Evolutionary conservation across 371 early-diverging fungal genomes (phyloP).

Genomic region (Sporodiniella umbellata): DNA sequence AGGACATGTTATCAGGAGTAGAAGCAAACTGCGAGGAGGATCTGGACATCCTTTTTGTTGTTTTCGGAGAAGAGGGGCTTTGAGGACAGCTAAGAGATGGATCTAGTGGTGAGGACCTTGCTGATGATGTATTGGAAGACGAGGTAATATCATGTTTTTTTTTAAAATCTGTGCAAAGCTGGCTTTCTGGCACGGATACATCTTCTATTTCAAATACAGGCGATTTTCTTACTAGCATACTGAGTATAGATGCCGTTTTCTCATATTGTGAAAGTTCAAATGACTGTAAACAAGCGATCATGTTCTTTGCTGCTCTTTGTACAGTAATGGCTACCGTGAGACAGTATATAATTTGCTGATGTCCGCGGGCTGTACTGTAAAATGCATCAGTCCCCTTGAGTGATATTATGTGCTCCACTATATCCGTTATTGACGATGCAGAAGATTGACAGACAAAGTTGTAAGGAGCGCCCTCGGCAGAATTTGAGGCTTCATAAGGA

Average conservation of each 20-base stretch:
- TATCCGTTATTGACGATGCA: conserved; percentile 25
- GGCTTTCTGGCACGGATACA: background rate
- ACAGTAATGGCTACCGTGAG: conserved; percentile 38
- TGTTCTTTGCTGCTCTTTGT: conserved; percentile 6
- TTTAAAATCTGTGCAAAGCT: conserved; percentile 8
- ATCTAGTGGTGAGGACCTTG: conserved; percentile 18
- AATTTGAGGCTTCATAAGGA: conserved; percentile 10
- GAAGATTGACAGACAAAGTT: conserved; percentile 25
- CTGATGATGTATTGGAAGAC: conserved; percentile 22
- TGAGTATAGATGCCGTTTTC: conserved; percentile 4
- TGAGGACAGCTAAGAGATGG: conserved; percentile 12
- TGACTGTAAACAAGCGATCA: background rate
- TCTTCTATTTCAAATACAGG: conserved; percentile 18
- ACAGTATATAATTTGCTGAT: conserved; percentile 39
- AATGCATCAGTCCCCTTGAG: conserved; percentile 19
- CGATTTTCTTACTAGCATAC: conserved; percentile 8
- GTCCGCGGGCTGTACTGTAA: conserved; percentile 23
- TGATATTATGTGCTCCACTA: conserved; percentile 20
- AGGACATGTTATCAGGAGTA: background rate
- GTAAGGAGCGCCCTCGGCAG: background rate
- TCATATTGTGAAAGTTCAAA: conserved; percentile 7
- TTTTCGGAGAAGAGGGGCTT: conserved; percentile 7
- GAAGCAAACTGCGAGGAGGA: conserved; percentile 12
- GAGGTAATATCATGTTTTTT: conserved; percentile 6
- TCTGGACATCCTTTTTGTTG: conserved; percentile 15